Percentiles rank a stretch among this genome's conserved stretches.
phyloP scores from a whole-genome alignment of 257 asterid species.

The Rhazya stricta region DNA sequence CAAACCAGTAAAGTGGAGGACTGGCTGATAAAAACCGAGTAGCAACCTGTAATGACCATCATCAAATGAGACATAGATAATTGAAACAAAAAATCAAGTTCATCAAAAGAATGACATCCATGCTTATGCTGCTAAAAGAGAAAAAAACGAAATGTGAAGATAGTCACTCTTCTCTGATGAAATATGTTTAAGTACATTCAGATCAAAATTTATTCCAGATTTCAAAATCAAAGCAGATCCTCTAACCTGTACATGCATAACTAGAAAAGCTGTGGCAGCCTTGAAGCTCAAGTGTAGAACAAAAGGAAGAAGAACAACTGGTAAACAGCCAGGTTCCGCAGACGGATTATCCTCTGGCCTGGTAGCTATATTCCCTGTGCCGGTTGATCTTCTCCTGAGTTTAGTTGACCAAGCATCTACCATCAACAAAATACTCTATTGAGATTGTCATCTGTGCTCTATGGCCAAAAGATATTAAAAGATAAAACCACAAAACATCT shows the following conservation, averaged over 20 bases:
- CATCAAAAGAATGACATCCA: background rate
- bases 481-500: background rate
- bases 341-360: conserved; percentile 28
- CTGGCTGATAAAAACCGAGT: conserved; percentile 88
- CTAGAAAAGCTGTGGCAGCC: conserved; percentile 73
- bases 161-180: background rate
- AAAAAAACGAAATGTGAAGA: background rate
- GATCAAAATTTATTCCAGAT: background rate
- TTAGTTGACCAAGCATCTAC: conserved; percentile 36
- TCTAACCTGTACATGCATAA: conserved; percentile 91
- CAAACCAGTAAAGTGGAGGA: conserved; percentile 83
- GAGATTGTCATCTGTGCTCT: conserved; percentile 11
- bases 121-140: background rate
- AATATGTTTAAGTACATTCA: no score
- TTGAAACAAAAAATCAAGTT: background rate
- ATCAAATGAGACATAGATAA: background rate
- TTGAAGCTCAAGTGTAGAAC: conserved; percentile 73
- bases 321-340: conserved; percentile 26
- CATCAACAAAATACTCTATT: conserved; percentile 14
- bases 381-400: conserved; percentile 41
- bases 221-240: background rate
- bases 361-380: conserved; percentile 23
- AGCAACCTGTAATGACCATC: conserved; percentile 55
- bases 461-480: background rate
- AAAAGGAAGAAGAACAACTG: conserved; percentile 65